A percentile compares a stretch with the other conserved stretches of the same genome.
phyloP scores from a whole-genome alignment of 2,329 filamentous ascomycete species.

The Phaeomoniella chlamydospora region DNA sequence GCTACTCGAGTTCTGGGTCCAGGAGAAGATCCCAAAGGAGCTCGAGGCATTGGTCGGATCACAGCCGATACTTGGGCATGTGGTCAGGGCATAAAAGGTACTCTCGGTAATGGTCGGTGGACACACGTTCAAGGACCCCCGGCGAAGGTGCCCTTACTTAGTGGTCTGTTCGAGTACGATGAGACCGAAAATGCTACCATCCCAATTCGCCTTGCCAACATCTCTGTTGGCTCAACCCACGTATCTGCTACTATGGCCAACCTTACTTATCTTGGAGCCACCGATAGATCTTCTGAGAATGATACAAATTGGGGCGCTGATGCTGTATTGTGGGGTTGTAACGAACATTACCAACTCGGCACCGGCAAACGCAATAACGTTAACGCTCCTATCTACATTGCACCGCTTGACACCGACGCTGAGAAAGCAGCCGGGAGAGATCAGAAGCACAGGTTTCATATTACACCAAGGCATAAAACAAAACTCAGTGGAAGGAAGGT shows the following conservation, averaged over 20 bases:
- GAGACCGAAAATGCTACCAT: slow-evolving; percentile 52
- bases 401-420: slow-evolving; percentile 52
- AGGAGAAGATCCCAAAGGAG: slow-evolving; percentile 23
- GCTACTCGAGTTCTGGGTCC: slow-evolving; percentile 44
- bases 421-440: slow-evolving; percentile 47
- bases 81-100: slow-evolving; percentile 72
- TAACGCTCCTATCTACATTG: slow-evolving; percentile 61
- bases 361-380: slow-evolving; percentile 79
- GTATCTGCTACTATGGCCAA: slow-evolving; percentile 74
- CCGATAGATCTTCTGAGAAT: slow-evolving; percentile 37
- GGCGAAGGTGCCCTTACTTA: slow-evolving; percentile 68
- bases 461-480: slow-evolving; percentile 62
- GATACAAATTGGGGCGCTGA: slow-evolving; percentile 83
- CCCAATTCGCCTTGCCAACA: slow-evolving; percentile 61
- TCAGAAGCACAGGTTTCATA: slow-evolving; percentile 62
- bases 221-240: slow-evolving; percentile 70
- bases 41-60: slow-evolving; percentile 36
- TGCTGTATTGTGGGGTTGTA: slow-evolving; percentile 86
- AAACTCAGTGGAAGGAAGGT: slow-evolving; percentile 56
- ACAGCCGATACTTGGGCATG: slow-evolving; percentile 75
- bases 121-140: slow-evolving; percentile 69
- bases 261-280: slow-evolving; percentile 49
- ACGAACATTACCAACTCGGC: slow-evolving; percentile 85
- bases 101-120: slow-evolving; percentile 75
- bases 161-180: slow-evolving; percentile 75